Base-by-base conservation (phyloP, 331 rosid species). In the Pyracantha coccinea region DNA sequence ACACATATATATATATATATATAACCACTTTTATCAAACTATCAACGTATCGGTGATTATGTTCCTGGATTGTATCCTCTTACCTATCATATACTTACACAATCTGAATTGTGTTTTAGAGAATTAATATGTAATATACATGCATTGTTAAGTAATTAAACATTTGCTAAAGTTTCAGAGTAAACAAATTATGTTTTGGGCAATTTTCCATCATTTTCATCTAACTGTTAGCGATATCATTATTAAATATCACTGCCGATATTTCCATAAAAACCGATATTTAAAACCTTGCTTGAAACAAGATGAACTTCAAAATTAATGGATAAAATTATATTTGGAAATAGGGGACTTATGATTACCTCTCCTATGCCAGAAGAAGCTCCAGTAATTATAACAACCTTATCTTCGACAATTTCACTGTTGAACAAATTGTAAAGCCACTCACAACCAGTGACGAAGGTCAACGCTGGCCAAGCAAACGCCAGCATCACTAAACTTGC, bases 351-450 rank as follows among this genome's bases (percentile, higher is more conserved):
- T 55, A 55, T 21, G n/a, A 33, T 65, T 79, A 85, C 98, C 93
- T 91, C 98, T 75, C 98, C 98, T 14, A 91, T 91, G 72, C 79
- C 91, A n/a, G 98, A 93, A 71, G 98, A 93, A 72, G 98, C 98
- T 20, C 98, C 98, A 3, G 98, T 93, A 82, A 93, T 91, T 6
- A 93, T 88, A 38, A 93, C 96, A 0, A 89, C 97, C 79, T 91
- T 93, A 70, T 80, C 79, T 45, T 83, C 89, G 96, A 93, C 85
- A 38, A 72, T 44, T 19, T 89, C 92, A 54, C 69, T 61, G 72
- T 87, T 54, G 4, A 79, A 58, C 21, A 64, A 28, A 53, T 65
- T 76, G 75, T 83, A 88, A 74, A 93, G 80, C 92, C 97, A 81
- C 81, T 91, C 98, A 75, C 93, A 86, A n/a, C 85, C 83, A 27